Conservation (phyloP, 805 yeast genomes). For the Metschnikowia drakensbergensis region DNA sequence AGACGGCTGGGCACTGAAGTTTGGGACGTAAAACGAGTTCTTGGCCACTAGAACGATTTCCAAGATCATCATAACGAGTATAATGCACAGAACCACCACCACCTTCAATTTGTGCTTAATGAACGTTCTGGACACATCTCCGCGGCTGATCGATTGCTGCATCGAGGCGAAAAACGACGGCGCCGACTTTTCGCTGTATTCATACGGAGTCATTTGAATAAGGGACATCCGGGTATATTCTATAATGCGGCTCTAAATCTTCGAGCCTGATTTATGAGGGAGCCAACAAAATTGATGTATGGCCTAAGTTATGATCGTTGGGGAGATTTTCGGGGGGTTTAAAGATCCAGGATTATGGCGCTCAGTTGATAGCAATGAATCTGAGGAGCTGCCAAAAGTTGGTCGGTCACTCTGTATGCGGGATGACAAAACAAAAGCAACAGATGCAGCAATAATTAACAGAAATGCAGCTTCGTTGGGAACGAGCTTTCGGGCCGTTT, state of each 20-base stretch:
- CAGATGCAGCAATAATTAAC: too few relatives aligned
- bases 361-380: too few relatives aligned
- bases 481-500: background rate
- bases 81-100: conserved; percentile 6
- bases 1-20: conserved; percentile 24
- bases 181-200: conserved; percentile 14
- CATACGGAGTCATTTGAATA: conserved; percentile 21
- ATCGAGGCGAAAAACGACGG: conserved; percentile 5
- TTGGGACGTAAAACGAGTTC: conserved; percentile 28
- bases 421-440: too few relatives aligned
- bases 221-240: conserved; percentile 7
- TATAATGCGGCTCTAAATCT: background rate
- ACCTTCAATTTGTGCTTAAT: conserved; percentile 15
- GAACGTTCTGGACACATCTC: conserved; percentile 7
- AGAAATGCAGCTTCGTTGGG: background rate
- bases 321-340: too few relatives aligned
- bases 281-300: background rate
- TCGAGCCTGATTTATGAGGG: background rate
- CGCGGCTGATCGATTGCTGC: conserved; percentile 1
- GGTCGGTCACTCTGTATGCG: too few relatives aligned
- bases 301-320: too few relatives aligned
- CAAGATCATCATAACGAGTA: conserved; percentile 11
- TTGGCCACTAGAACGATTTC: conserved; percentile 16
- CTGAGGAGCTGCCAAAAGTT: too few relatives aligned
- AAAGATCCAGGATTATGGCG: too few relatives aligned